Base-by-base conservation (phyloP, 495 filamentous ascomycete genomes). In the Extremus antarcticus region DNA sequence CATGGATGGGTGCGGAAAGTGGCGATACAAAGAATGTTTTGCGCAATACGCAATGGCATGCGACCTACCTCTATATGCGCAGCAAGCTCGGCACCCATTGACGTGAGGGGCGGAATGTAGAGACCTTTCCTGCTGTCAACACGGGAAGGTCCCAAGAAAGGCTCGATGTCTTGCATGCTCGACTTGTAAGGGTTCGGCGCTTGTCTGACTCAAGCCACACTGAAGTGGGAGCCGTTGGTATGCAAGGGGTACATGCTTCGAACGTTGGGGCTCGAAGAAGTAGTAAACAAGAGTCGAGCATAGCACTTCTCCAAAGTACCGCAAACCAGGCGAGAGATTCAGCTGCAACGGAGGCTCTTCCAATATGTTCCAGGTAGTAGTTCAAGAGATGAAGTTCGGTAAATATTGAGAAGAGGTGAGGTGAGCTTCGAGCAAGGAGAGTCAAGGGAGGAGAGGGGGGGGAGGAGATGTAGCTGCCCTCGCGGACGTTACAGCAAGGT, bases 41-140 rank as follows among this genome's bases (percentile, higher is more conserved):
- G 29, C 29, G 29, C 29, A 35, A 7, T 35, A 35, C 29, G 29
- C 29, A 49, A 25, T 22, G 46, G 20, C 46, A 49, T 25, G 46
- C 46, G 46, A 13, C 24, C 46, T 29, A 13, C 24, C 46, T 23
- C 17, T 49, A 45, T 45, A 45, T 45, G 41, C 19, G 8, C 41
- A n/a, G n/a, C n/a, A n/a, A n/a, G n/a, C n/a, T n/a, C n/a, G n/a
- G n/a, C n/a, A n/a, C n/a, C n/a, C n/a, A n/a, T n/a, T n/a, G 50
- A 57, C 40, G 55, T 53, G 55, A 57, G 55, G 55, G 49, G 39
- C 32, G 55, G 55, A 57, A 57, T 57, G 51, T 13, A 45, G 41
- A 41, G 19, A 46, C 35, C 15, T 24, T 19, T 20, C 2, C 35
- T 9, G 45, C 51, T 53, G 55, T 57, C 48, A 53, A 57, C 43